These are phyloP conservation scores for Rhodotorula sp. DNA, from an alignment of 1,284 basidiomycete species.

Conservation along the genomic window DNA sequence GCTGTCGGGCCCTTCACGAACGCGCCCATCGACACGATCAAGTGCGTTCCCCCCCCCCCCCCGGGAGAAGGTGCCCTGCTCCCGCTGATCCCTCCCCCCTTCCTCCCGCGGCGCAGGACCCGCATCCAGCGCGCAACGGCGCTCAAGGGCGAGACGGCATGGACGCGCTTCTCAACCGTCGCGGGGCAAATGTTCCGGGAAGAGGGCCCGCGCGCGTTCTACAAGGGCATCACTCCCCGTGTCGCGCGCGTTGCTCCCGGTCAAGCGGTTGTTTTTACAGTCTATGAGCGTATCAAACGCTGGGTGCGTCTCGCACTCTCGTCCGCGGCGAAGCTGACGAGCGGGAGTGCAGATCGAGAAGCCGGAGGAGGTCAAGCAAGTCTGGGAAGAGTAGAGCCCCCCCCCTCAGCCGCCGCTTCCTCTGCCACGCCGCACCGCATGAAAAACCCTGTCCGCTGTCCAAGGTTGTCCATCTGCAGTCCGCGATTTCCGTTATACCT, in stretches of 20 bases:
- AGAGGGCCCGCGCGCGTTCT: conserved; percentile 59
- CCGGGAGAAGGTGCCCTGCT: background rate
- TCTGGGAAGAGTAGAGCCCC: conserved; percentile 19
- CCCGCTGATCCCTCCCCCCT: background rate
- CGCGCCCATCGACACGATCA: conserved; percentile 47
- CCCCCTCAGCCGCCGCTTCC: no score
- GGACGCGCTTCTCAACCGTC: conserved; percentile 72
- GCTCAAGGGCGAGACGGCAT: conserved; percentile 72
- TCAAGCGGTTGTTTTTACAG: conserved; percentile 84
- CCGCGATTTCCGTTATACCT: no score
- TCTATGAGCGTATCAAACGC: conserved; percentile 49
- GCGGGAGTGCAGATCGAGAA: conserved; percentile 63
- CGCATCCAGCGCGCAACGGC: conserved; percentile 75
- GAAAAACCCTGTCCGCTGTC: no score
- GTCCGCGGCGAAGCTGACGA: no score
- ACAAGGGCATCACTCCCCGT: conserved; percentile 80
- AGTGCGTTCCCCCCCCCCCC: conserved; percentile 19
- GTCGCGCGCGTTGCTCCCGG: conserved; percentile 96
- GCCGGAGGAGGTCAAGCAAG: conserved; percentile 24
- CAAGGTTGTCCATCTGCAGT: no score
- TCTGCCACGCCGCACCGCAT: no score
- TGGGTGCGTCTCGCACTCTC: background rate
- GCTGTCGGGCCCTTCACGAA: conserved; percentile 64
- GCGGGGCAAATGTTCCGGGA: conserved; percentile 88
- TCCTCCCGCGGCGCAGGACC: conserved; percentile 25